Evolutionary conservation across 306 rosid species (phyloP), one percentile per base, ranked within the genome.

Genomic region (Begonia fuchsioides): DNA sequence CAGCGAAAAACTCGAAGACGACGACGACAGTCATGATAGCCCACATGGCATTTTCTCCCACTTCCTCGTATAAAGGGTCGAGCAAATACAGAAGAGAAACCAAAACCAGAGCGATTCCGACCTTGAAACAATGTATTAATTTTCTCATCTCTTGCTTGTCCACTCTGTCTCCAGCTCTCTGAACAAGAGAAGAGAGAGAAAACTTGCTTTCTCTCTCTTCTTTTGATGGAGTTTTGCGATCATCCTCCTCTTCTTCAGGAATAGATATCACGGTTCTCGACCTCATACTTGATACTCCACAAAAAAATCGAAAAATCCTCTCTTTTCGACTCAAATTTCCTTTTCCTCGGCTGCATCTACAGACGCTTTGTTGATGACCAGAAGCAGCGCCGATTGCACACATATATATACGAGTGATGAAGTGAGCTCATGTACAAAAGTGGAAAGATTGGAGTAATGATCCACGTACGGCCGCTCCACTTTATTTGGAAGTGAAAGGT

Each of bases 41-140:
- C 97, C 97, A 90, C 95, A 84, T 81, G 53, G 95, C 97, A 63
- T 84, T 84, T 6, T 84, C 82, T 44, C 95, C 92, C 44, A 84
- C 80, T 62, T 70, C 77, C 0, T 69, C 39, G 62, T 72, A 90
- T 12, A 90, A 75, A 72, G 95, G 80, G 47, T 84, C 70, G 35
- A 84, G 48, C 17, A 84, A 79, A 63, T 74, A 84, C 8, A 90
- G 70, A 47, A 84, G 80, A 11, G 97, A 88, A 20, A 88, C 86
- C 62, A 84, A 50, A 49, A 76, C 90, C 13, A 88, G 54, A 2
- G 97, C 82, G 43, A 73, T 41, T 57, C 90, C 97, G 3, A 84
- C 90, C 65, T 84, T 88, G 66, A 71, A 15, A 43, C 95, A 68
- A 63, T 88, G 97, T 13, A 77, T 74, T 11, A 76, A 3, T 62